Base-by-base conservation (phyloP, 2,329 filamentous ascomycete species). In the Paradendryphiella salina region DNA sequence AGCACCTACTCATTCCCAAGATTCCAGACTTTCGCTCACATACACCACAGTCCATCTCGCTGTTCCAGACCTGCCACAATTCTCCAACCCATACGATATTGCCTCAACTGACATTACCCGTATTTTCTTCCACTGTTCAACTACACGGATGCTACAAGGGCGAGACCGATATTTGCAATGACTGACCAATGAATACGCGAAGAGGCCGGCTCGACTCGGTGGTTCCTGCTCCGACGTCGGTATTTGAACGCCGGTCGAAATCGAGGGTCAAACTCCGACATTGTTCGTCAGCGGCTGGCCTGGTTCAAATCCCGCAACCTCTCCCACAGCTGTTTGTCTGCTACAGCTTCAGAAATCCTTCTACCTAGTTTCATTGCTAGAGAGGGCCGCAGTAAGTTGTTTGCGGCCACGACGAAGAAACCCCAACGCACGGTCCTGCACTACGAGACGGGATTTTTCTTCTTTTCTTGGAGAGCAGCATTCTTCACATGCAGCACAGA, bases 401-500 rank as follows among this genome's bases (percentile, higher is more conserved):
- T 26, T 26, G 23, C 23, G 23, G 10, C 8, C 2, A 9, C 23
- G 23, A 26, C n/a, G 6, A 26, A 23, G 21, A 23, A 23, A 2
- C 15, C 20, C 28, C 28, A 41, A 15, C 38, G 17, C 21, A 41
- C 18, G 15, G 31, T 17, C 26, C 36, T 29, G 28, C 41, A 36
- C 39, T 17, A 5, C 32, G 39, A 42, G 21, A 23, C 21, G 21
- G 21, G 21, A 23, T 4, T 4, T 23, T 23, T 23, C 8, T 23
- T 23, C 2, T 23, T 23, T 23, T 9, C 23, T 26, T 26, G 23
- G 8, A 2, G 23, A 26, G 23, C 9, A 3, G 9, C 5, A 15
- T 42, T 3, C 18, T 7, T 66, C 49, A 68, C 63, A 71, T 69
- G 66, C 63, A 59, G 59, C 66, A 60, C 55, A 61, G 39, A 52